Percentiles rank a stretch among this genome's conserved stretches.
Conservation (phyloP, 768 basidiomycete genomes). For the Paxillus involutus region DNA sequence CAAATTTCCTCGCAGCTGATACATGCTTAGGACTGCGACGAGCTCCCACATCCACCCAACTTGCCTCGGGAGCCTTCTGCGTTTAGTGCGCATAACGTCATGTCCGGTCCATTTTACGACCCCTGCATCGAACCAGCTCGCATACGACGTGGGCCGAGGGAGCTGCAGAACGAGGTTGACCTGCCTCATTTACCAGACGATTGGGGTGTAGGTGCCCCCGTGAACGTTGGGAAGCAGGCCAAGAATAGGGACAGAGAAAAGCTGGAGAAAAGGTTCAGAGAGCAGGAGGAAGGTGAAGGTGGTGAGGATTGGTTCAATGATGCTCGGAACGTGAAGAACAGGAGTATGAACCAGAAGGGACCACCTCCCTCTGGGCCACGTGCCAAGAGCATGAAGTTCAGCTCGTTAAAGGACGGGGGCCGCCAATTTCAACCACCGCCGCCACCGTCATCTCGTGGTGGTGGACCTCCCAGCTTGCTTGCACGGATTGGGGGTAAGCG, state of each 20-base stretch:
- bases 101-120: constrained; percentile 67
- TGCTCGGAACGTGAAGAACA: constrained; percentile 29
- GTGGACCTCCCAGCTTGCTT: constrained; percentile 30
- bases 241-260: constrained; percentile 58
- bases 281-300: constrained; percentile 58
- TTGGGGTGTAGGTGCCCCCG: constrained; percentile 48
- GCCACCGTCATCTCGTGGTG: constrained; percentile 19
- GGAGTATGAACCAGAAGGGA: constrained; percentile 17
- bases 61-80: constrained; percentile 58
- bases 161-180: constrained; percentile 27
- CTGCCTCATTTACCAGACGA: constrained; percentile 36
- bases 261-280: constrained; percentile 50
- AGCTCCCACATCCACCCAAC: constrained; percentile 39
- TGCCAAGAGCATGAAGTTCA: constrained; percentile 38
- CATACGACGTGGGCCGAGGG: constrained; percentile 39
- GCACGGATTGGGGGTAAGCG: constrained; percentile 28
- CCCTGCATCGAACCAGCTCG: constrained; percentile 32
- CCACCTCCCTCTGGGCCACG: constrained; percentile 7
- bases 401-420: constrained; percentile 30
- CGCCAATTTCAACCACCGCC: constrained; percentile 17
- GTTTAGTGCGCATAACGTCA: constrained; percentile 61
- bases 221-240: constrained; percentile 65
- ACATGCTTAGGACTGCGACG: constrained; percentile 58
- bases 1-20: background rate
- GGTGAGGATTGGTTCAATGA: constrained; percentile 62